These are phyloP conservation scores for Boletellus ananas DNA, from an alignment of 768 basidiomycete genomes.

Conservation along the genomic window DNA sequence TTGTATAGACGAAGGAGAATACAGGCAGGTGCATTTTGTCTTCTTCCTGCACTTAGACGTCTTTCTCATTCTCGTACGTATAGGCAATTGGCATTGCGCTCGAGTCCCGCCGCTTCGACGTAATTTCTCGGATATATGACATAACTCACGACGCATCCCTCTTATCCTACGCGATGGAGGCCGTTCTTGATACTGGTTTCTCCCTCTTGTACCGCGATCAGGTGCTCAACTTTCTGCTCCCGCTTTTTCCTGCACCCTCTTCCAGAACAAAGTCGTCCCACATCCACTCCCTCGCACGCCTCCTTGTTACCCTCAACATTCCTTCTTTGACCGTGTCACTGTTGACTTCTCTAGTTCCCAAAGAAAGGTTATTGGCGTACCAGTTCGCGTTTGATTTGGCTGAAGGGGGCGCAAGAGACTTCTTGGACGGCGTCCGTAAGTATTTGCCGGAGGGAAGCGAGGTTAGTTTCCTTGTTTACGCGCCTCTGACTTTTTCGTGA, in stretches of 20 bases:
- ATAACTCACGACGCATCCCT: conserved; percentile 72
- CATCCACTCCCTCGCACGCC: conserved; percentile 77
- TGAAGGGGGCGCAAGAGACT: conserved; percentile 92
- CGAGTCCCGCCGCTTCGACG: conserved; percentile 83
- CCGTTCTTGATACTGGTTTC: conserved; percentile 86
- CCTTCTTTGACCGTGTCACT: conserved; percentile 75
- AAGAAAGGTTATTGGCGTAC: conserved; percentile 77
- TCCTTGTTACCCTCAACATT: conserved; percentile 85
- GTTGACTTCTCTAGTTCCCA: conserved; percentile 64
- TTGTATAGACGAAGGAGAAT: conserved; percentile 86
- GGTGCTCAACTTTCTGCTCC: conserved; percentile 72
- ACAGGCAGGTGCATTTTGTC: conserved; percentile 65
- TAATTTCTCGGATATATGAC: conserved; percentile 75
- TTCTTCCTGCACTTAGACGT: not conserved
- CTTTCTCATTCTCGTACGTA: conserved; percentile 7
- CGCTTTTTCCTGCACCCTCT: conserved; percentile 78
- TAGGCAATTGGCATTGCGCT: conserved; percentile 95
- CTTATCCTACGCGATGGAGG: conserved; percentile 89
- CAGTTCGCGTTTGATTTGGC: conserved; percentile 95
- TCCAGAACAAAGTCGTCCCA: conserved; percentile 71
- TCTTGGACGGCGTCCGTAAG: conserved; percentile 70
- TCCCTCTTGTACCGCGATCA: conserved; percentile 81
- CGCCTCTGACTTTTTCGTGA: conserved; percentile 3
- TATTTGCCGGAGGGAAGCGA: conserved; percentile 65
- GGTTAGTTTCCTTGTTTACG: conserved; percentile 36